phyloP scores from a whole-genome alignment of 73 alveolate genomes.

The Breviolum minutum region DNA sequence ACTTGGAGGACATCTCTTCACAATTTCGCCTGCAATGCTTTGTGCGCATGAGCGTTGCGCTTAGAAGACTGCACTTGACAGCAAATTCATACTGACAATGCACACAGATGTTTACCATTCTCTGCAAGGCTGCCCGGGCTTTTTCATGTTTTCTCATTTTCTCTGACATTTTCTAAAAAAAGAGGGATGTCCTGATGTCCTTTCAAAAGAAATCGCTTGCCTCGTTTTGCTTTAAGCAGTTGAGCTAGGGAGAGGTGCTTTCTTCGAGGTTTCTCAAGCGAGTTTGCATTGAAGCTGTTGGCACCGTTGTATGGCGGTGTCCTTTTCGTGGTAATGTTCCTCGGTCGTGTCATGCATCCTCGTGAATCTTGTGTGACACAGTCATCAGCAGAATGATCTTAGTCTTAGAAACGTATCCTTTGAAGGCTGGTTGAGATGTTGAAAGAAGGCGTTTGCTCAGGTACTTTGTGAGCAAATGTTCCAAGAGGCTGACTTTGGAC shows the following conservation, averaged over 20 bases:
- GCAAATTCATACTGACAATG: background rate
- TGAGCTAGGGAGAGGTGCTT: too few relatives aligned
- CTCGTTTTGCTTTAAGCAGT: background rate
- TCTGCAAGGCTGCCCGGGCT: background rate
- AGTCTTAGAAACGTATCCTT: too few relatives aligned
- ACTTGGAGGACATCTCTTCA: slow-evolving; percentile 67
- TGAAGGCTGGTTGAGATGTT: background rate
- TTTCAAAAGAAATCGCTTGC: background rate
- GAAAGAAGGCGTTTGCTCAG: background rate
- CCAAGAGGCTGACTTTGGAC: slow-evolving; percentile 26
- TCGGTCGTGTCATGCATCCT: background rate
- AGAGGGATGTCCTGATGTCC: background rate
- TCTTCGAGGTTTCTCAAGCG: slow-evolving; percentile 29
- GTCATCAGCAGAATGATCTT: too few relatives aligned
- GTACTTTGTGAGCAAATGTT: slow-evolving; percentile 13
- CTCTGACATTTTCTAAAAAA: background rate
- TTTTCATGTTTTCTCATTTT: background rate
- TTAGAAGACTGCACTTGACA: background rate
- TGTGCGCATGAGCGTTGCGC: slow-evolving; percentile 42
- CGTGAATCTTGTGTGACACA: background rate
- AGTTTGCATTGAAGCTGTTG: slow-evolving; percentile 86
- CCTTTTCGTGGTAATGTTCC: slow-evolving; percentile 14
- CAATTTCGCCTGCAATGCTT: slow-evolving; percentile 81
- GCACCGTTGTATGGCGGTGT: slow-evolving; percentile 67
- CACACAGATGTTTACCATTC: too few relatives aligned